A percentile compares a stretch with the other conserved stretches of the same genome.
These are phyloP conservation scores for Hemileccinum rubropunctum DNA, from an alignment of 768 basidiomycete species.

Conservation along the genomic window DNA sequence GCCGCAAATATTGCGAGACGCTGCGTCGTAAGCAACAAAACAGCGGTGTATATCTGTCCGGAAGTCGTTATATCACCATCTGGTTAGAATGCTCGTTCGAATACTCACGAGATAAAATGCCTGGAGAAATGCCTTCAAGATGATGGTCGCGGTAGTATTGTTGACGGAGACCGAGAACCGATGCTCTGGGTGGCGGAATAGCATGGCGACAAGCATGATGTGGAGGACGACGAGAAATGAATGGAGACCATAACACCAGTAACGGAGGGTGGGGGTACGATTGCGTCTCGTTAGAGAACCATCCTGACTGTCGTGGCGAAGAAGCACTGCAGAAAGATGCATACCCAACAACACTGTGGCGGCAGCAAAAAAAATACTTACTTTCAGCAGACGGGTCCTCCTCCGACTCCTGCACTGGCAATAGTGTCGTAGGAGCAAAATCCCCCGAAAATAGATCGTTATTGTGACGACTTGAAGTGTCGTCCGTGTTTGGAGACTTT, in stretches of 20 bases:
- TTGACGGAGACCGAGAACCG: not conserved
- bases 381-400: too few relatives aligned
- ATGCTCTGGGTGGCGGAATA: conserved; percentile 5
- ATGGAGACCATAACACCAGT: not conserved
- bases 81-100: too few relatives aligned
- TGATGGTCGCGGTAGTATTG: not conserved
- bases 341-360: not conserved
- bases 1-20: conserved; percentile 8
- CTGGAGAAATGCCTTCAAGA: not conserved
- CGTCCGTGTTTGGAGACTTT: too few relatives aligned
- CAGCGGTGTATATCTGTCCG: conserved; percentile 16
- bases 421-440: too few relatives aligned
- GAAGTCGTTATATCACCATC: not conserved
- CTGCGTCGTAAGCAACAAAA: conserved; percentile 14
- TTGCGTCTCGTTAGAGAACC: not conserved
- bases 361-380: too few relatives aligned
- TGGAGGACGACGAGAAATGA: not conserved
- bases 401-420: too few relatives aligned
- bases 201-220: not conserved
- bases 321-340: not conserved
- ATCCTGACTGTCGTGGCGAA: not conserved
- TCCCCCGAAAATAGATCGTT: too few relatives aligned
- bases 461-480: too few relatives aligned
- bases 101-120: conserved; percentile 3
- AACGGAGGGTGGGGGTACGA: not conserved